Base-by-base conservation (phyloP, 108 stramenopile genomes). In the Cyclotella cryptica region DNA sequence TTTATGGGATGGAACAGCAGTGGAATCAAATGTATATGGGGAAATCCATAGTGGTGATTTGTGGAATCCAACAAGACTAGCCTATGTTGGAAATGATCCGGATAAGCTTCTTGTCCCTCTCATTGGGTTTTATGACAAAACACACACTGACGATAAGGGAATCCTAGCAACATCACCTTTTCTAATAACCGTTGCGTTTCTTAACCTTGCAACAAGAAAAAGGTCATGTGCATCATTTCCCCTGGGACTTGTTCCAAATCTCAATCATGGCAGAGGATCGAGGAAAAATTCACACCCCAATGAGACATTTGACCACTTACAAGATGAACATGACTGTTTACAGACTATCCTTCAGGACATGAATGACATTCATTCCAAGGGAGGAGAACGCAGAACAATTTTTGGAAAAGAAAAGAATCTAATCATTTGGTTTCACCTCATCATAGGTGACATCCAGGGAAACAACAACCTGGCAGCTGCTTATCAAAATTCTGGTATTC, bases 261-360 rank as follows among this genome's bases (percentile, higher is more conserved):
- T 66, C 22, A 45, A 43, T 18, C 45, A 46, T 46, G 44, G 65
- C 8, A 45, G 21, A 19, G 8, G 45, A 58, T 22, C 57, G 7
- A 22, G 57, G 21, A 26, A n/a, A 22, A 57, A 57, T 12, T n/a
- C 3, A 26, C 3, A 24, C 3, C n/a, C n/a, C 8, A 3, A 26
- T 3, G 24, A 21, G 55, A 26, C 55, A 12, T 3, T 12, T 26
- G 24, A 57, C 21, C 12, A 24, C n/a, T 22, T 45, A 10, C 65
- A 66, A 39, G 65, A 66, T 44, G 42, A 66, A 44, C 65, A 66
- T 46, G 43, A 66, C 43, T 66, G 65, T 26, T 26, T 46, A 0
- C n/a, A 44, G 12, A 10, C 19, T n/a, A 66, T 66, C 17, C 35
- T 66, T 45, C n/a, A 66, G 14, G 14, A 44, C 2, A 0, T 66